Base-by-base conservation (phyloP, 192 early-diverging fungal species). In the Phlyctochytrium arcticum region DNA sequence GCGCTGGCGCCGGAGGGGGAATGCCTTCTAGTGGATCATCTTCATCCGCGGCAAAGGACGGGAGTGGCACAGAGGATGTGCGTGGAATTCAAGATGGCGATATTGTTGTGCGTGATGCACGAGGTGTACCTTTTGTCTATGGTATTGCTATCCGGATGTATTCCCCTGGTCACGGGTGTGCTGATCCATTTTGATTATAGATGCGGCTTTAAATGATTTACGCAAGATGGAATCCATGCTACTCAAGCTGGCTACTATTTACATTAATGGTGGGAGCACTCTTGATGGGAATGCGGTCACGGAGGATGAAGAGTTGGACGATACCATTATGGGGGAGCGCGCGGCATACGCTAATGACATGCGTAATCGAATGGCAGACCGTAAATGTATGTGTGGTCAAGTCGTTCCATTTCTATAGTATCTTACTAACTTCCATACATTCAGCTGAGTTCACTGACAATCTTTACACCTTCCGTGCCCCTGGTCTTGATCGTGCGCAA, bases 261-360 rank as follows among this genome's bases (percentile, higher is more conserved):
- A 60, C 57, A 81, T 84, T 54, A 84, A 84, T 64, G 29, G n/a
- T 47, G 6, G 61, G n/a, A n/a, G n/a, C n/a, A n/a, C n/a, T n/a
- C n/a, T n/a, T n/a, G n/a, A n/a, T n/a, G n/a, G n/a, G n/a, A n/a
- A n/a, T n/a, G n/a, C n/a, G n/a, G n/a, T n/a, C n/a, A 44, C 42
- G 15, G 15, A 21, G 42, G 42, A 44, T 44, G 15, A n/a, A 12
- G 21, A 2, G 15, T n/a, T 44, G 15, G n/a, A 21, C 29, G 35
- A 35, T 19, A 49, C 23, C 42, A 44, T 21, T 21, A 17, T 63
- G 12, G 61, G 53, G 26, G 34, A 15, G 12, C 48, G 53, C 36
- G 34, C 35, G 3, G 24, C 30, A 10, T 84, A 80, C 37, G 51
- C 71, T 27, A 77, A 84, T 31, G 74, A 73, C 17, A 42, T 84